Evolutionary conservation across 2,329 filamentous ascomycete genomes (phyloP).

Genomic region (Diplodia intermedia): DNA sequence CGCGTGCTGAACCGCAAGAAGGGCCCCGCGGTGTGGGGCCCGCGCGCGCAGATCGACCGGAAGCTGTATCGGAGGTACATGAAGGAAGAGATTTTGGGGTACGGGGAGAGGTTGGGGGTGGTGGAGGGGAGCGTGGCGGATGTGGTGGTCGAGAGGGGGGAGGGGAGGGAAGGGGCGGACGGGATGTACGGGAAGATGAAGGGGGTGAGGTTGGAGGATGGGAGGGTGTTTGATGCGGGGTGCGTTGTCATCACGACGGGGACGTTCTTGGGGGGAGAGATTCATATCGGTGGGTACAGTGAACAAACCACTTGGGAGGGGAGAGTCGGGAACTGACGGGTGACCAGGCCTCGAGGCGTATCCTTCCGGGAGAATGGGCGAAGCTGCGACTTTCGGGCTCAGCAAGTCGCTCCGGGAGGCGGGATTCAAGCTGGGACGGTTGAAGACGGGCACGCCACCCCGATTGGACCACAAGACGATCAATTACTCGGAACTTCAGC

Average conservation of each 20-base stretch:
- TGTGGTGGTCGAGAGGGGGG: conserved; percentile 74
- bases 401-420: conserved; percentile 89
- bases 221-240: conserved; percentile 78
- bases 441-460: conserved; percentile 96
- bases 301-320: neutral
- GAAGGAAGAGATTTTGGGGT: conserved; percentile 80
- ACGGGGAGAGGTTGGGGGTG: conserved; percentile 75
- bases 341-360: conserved; percentile 70
- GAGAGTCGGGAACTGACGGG: conserved; percentile 33
- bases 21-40: conserved; percentile 96
- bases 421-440: conserved; percentile 84
- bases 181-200: conserved; percentile 74
- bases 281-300: conserved; percentile 73
- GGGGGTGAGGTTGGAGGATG: conserved; percentile 85
- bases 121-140: conserved; percentile 90
- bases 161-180: conserved; percentile 60
- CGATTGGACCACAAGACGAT: conserved; percentile 83
- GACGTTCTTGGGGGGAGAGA: conserved; percentile 93
- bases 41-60: conserved; percentile 93
- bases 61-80: conserved; percentile 88
- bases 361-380: conserved; percentile 90
- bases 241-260: conserved; percentile 95
- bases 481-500: conserved; percentile 73
- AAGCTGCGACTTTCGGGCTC: conserved; percentile 88
- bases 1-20: conserved; percentile 86